phyloP scores from a whole-genome alignment of 257 asterid species.

The Solanum commersonii region DNA sequence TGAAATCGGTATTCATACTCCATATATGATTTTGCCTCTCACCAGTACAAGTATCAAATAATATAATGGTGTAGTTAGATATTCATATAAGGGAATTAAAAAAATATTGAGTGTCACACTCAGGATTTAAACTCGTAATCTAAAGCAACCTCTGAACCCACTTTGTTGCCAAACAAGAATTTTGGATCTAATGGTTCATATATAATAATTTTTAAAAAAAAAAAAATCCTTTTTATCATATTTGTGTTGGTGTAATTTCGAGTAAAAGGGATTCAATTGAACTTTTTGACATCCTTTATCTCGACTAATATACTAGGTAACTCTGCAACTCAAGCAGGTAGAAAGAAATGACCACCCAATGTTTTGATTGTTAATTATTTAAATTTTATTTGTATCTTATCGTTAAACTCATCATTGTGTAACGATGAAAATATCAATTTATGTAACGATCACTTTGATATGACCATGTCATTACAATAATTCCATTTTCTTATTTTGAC shows the following conservation, averaged over 20 bases:
- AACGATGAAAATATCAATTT: background rate
- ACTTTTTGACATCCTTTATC: background rate
- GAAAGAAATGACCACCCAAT: background rate
- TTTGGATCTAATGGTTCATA: no score
- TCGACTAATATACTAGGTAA: background rate
- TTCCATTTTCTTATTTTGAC: background rate
- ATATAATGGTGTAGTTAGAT: background rate
- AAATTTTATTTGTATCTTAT: background rate
- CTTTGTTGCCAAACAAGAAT: background rate
- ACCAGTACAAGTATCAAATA: background rate
- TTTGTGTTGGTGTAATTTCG: background rate
- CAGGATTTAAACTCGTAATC: background rate
- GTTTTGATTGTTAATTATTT: background rate
- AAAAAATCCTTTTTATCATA: no score
- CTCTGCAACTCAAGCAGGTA: background rate
- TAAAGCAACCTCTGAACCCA: background rate
- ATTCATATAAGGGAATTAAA: background rate
- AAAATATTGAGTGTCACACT: background rate
- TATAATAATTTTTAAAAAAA: no score
- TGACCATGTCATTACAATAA: background rate
- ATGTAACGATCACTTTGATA: background rate
- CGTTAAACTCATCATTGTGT: background rate
- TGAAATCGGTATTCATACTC: background rate
- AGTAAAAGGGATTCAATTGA: background rate
- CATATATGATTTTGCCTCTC: background rate